Evolutionary conservation across 345 rosid species (phyloP).

Genomic region (Bretschneidera sinensis): DNA sequence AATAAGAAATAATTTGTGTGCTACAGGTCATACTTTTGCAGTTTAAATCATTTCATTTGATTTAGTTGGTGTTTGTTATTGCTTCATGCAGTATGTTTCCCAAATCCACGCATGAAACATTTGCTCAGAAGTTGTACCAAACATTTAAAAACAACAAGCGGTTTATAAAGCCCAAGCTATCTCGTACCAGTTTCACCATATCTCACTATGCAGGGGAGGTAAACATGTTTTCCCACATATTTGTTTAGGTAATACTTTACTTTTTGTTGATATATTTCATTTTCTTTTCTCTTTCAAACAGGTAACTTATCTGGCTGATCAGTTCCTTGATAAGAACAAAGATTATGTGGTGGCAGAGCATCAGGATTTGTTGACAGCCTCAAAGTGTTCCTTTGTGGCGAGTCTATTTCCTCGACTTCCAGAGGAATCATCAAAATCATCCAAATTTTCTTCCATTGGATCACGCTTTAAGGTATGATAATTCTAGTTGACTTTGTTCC

Average conservation of each 20-base stretch:
- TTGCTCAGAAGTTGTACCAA: conserved; percentile 96
- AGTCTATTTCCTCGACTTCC: conserved; percentile 81
- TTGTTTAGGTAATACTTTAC: neutral
- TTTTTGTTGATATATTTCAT: conserved; percentile 9
- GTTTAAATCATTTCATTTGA: conserved; percentile 7
- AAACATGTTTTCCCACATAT: conserved; percentile 20
- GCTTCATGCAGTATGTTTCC: conserved; percentile 84
- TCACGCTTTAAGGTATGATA: conserved; percentile 85
- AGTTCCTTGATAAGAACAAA: conserved; percentile 96
- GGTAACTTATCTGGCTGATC: conserved; percentile 91
- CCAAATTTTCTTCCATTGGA: conserved; percentile 97
- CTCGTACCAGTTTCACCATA: conserved; percentile 92
- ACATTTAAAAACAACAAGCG: conserved; percentile 94
- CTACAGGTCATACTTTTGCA: conserved; percentile 7
- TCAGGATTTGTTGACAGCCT: conserved; percentile 84
- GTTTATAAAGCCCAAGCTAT: conserved; percentile 94
- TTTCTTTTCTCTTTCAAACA: conserved; percentile 27
- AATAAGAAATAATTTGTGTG: neutral
- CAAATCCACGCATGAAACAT: conserved; percentile 97
- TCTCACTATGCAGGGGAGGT: conserved; percentile 99
- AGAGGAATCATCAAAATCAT: conserved; percentile 88
- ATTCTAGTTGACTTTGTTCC: neutral
- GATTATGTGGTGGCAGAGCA: conserved; percentile 99
- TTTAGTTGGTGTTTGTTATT: conserved; percentile 21
- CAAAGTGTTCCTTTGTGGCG: conserved; percentile 72